Evolutionary conservation across 116 monocot genomes (phyloP).

Genomic region (Iris pallida): DNA sequence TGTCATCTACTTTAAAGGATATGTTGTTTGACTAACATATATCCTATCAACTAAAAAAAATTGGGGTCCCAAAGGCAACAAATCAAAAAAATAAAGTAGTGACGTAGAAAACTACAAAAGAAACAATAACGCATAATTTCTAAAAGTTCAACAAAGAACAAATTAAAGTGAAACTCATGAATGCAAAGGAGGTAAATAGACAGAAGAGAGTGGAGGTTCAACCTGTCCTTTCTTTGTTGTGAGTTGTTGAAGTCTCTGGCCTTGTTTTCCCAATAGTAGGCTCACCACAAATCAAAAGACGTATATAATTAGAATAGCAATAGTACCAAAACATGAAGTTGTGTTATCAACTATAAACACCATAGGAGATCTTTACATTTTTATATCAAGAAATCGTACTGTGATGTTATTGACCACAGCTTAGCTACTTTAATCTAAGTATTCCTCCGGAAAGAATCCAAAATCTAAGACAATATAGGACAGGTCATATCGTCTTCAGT

Average conservation of each 20-base stretch:
- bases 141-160: too few relatives aligned
- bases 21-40: too few relatives aligned
- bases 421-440: constrained; percentile 71
- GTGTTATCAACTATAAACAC: background rate
- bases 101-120: too few relatives aligned
- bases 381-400: constrained; percentile 86
- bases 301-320: background rate
- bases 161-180: too few relatives aligned
- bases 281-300: constrained; percentile 61
- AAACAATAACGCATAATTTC: too few relatives aligned
- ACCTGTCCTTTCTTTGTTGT: constrained; percentile 98
- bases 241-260: constrained; percentile 82
- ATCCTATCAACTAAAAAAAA: too few relatives aligned
- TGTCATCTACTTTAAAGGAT: too few relatives aligned
- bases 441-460: constrained; percentile 96
- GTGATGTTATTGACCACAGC: constrained; percentile 90
- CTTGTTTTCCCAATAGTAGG: constrained; percentile 90
- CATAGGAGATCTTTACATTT: too few relatives aligned
- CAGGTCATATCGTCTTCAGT: background rate
- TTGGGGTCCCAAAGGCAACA: too few relatives aligned
- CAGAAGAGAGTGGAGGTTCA: background rate
- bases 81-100: too few relatives aligned
- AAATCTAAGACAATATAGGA: constrained; percentile 52
- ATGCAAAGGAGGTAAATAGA: too few relatives aligned
- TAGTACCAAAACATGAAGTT: background rate